A percentile compares a stretch with the other conserved stretches of the same genome.
Conservation (phyloP, 2,329 filamentous ascomycete genomes). For the Torrubiella hemipterigena region DNA sequence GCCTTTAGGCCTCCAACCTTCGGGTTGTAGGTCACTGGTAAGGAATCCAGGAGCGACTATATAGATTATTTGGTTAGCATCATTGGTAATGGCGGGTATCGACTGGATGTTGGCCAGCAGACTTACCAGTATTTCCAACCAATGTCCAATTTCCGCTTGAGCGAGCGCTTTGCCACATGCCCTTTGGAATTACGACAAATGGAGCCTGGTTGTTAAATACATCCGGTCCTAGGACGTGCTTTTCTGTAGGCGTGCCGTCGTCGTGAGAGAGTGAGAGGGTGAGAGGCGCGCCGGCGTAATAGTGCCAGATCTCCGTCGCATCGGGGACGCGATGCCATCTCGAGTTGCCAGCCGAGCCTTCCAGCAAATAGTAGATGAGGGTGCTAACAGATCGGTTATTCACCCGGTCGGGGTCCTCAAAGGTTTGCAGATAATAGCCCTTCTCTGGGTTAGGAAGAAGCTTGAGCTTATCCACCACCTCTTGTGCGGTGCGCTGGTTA, state of each 20-base stretch:
- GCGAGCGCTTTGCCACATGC: constrained; percentile 31
- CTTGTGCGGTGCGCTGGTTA: constrained; percentile 18
- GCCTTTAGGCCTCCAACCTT: too few relatives aligned
- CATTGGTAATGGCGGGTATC: neutral
- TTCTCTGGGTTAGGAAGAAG: constrained; percentile 33
- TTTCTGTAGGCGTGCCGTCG: constrained; percentile 18
- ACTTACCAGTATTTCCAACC: constrained; percentile 20
- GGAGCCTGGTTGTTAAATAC: constrained; percentile 27
- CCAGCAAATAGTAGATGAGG: constrained; percentile 40
- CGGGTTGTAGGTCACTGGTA: too few relatives aligned
- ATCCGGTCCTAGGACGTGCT: constrained; percentile 24
- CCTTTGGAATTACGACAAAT: constrained; percentile 26
- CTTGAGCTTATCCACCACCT: constrained; percentile 29
- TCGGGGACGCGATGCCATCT: constrained; percentile 37
- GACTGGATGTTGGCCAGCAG: constrained; percentile 1
- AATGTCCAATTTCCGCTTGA: constrained; percentile 35
- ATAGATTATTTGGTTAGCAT: neutral
- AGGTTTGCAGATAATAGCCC: constrained; percentile 33
- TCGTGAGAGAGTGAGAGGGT: constrained; percentile 29
- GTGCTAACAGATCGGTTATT: constrained; percentile 28
- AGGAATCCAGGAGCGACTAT: constrained; percentile 5
- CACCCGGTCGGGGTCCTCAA: constrained; percentile 12
- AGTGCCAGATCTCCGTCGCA: constrained; percentile 38
- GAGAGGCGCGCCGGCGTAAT: constrained; percentile 39
- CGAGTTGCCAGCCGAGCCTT: constrained; percentile 27